phyloP scores from a whole-genome alignment of 352 stramenopile genomes.

The Thalassiosira exigua region DNA sequence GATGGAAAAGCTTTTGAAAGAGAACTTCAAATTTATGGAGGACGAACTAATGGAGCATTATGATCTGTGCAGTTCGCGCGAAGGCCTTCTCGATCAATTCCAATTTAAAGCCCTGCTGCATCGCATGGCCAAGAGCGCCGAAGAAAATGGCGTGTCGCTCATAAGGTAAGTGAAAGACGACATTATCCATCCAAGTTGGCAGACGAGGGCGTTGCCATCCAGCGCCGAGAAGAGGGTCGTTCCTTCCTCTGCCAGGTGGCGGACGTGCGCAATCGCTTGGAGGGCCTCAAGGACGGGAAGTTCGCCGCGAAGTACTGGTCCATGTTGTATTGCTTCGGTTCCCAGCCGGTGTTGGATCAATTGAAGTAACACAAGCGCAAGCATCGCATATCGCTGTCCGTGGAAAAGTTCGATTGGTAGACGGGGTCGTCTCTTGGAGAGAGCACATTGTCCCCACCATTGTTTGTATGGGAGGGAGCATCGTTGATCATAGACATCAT shows the following conservation, averaged over 20 bases:
- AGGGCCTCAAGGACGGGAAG: too few species aligned
- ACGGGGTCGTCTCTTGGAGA: too few species aligned
- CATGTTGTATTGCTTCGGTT: slow-evolving; percentile 53
- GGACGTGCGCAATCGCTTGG: too few species aligned
- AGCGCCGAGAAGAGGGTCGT: too few species aligned
- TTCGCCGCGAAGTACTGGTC: slow-evolving; percentile 50
- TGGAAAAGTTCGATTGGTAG: slow-evolving; percentile 37
- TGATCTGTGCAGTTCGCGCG: slow-evolving; percentile 18
- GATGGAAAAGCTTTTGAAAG: slow-evolving; percentile 44
- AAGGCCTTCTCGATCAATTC: not conserved
- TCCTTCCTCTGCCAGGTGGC: too few species aligned
- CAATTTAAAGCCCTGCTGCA: not conserved
- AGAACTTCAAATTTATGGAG: slow-evolving; percentile 27
- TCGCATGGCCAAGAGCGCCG: not conserved
- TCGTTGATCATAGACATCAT: too few species aligned
- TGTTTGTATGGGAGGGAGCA: too few species aligned
- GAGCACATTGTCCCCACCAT: too few species aligned
- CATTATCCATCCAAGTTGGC: not conserved
- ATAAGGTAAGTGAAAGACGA: not conserved
- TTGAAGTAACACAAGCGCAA: slow-evolving; percentile 18
- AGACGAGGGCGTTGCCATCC: not conserved
- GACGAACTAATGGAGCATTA: slow-evolving; percentile 34
- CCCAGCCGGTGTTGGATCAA: slow-evolving; percentile 27
- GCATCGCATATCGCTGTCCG: slow-evolving; percentile 4
- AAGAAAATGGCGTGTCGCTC: not conserved